Evolutionary conservation across 2,329 filamentous ascomycete genomes (phyloP).

Genomic region (Exophiala aquamarina): DNA sequence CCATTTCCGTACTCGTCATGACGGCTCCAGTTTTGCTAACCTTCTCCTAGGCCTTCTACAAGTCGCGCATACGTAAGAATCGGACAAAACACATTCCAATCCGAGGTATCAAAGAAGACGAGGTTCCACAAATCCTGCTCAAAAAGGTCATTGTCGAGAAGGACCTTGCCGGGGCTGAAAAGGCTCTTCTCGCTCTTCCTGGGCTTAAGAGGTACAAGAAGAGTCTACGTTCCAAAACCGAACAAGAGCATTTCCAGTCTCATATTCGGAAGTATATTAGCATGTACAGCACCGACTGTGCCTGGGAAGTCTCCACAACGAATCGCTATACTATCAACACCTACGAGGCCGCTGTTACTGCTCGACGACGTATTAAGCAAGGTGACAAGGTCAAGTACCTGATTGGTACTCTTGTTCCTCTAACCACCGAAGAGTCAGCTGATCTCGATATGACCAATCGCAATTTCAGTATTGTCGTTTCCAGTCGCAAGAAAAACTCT

Average conservation of each 20-base stretch:
- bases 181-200: conserved; percentile 68
- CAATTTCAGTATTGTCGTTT: conserved; percentile 96
- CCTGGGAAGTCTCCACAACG: conserved; percentile 89
- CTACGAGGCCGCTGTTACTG: conserved; percentile 84
- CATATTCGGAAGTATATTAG: conserved; percentile 89
- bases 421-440: conserved; percentile 87
- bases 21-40: conserved; percentile 9
- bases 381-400: conserved; percentile 90
- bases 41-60: conserved; percentile 76
- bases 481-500: conserved; percentile 83
- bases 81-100: conserved; percentile 80
- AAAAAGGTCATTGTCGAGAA: conserved; percentile 72
- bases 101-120: conserved; percentile 70
- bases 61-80: conserved; percentile 95
- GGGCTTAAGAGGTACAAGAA: conserved; percentile 72
- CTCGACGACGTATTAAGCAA: conserved; percentile 73
- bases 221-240: conserved; percentile 69
- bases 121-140: conserved; percentile 60
- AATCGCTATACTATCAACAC: conserved; percentile 92
- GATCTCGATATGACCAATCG: conserved; percentile 78
- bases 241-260: conserved; percentile 80
- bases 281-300: conserved; percentile 90
- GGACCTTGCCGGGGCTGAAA: conserved; percentile 68
- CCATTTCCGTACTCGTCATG: not conserved
- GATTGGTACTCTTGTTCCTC: conserved; percentile 84